Evolutionary conservation across 169 alveolate species (phyloP).

Genomic region (Plasmodium gonderi): DNA sequence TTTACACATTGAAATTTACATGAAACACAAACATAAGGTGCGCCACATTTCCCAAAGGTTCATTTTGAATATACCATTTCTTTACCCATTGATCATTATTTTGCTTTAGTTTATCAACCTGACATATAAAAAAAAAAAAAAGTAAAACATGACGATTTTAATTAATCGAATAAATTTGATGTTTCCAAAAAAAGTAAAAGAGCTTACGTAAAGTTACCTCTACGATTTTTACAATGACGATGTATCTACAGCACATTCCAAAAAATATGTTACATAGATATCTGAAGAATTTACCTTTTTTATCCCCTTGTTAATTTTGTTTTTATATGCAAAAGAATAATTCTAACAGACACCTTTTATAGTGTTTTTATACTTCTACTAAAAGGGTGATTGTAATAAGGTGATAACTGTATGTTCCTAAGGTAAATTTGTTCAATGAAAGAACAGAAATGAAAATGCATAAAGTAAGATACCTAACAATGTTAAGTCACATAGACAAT

Average conservation of each 20-base stretch:
- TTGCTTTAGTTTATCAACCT: not conserved
- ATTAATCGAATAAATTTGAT: not conserved
- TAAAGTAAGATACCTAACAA: not conserved
- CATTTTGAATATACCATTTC: not conserved
- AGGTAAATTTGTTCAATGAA: not conserved
- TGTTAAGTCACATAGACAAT: not conserved
- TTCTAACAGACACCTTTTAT: not conserved
- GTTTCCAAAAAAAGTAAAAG: not conserved
- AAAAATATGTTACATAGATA: not conserved
- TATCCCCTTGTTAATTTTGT: not conserved
- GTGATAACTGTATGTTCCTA: not conserved
- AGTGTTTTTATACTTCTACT: not conserved
- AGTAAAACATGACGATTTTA: not conserved
- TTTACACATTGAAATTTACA: not conserved
- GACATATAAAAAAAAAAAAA: not conserved
- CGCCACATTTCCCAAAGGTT: not conserved
- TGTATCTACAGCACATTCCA: not conserved
- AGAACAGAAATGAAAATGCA: not conserved
- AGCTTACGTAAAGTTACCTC: not conserved
- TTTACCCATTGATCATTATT: not conserved
- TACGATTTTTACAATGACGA: not conserved
- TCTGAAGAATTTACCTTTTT: not conserved
- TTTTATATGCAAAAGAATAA: not conserved
- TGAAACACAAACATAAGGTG: not conserved
- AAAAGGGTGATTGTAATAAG: not conserved